These are phyloP conservation scores for Orbilia brochopaga DNA, from an alignment of 2,329 filamentous ascomycete genomes.

Conservation along the genomic window DNA sequence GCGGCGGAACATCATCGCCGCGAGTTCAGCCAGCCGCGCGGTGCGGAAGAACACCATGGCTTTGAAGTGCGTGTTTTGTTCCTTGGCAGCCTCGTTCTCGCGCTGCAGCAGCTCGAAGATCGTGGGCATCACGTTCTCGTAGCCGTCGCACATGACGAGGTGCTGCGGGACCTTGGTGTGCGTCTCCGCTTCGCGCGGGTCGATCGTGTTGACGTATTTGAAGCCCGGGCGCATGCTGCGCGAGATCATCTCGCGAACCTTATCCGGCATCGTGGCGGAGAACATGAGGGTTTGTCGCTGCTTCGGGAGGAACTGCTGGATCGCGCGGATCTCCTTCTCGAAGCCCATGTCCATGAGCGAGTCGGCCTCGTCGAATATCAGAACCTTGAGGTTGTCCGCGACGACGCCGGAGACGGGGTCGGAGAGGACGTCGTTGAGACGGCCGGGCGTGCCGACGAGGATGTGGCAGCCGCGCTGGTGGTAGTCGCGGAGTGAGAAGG, in stretches of 20 bases:
- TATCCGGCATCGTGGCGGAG: conserved; percentile 85
- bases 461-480: conserved; percentile 81
- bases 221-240: conserved; percentile 80
- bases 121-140: conserved; percentile 77
- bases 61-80: conserved; percentile 73
- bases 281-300: conserved; percentile 91
- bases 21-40: conserved; percentile 63
- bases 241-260: conserved; percentile 80
- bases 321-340: conserved; percentile 68
- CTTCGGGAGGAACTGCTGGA: conserved; percentile 70
- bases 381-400: conserved; percentile 66
- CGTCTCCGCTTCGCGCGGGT: conserved; percentile 79
- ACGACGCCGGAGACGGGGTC: conserved; percentile 69
- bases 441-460: conserved; percentile 86
- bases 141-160: conserved; percentile 69
- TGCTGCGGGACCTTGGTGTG: conserved; percentile 85
- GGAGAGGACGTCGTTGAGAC: conserved; percentile 78
- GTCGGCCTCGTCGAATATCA: conserved; percentile 72
- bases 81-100: conserved; percentile 62
- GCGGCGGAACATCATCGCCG: conserved; percentile 57
- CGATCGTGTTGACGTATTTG: conserved; percentile 88
- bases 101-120: conserved; percentile 76
- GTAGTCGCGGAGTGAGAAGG: conserved; percentile 69
- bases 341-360: conserved; percentile 73
- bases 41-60: conserved; percentile 89